Evolutionary conservation across 148 eudicot species (phyloP).

Genomic region (Diospyros lotus): DNA sequence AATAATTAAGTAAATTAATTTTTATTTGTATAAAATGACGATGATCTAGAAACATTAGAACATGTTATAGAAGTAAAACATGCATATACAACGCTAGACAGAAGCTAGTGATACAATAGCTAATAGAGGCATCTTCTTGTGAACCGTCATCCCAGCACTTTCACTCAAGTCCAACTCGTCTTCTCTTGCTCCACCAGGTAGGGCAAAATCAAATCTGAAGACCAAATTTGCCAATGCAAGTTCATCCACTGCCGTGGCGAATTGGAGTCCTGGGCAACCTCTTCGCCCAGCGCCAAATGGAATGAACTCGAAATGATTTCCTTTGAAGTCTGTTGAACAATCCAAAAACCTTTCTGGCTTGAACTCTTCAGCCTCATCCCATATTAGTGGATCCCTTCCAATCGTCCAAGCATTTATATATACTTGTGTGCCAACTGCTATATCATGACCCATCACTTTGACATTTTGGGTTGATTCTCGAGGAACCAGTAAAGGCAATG

Average conservation of each 20-base stretch:
- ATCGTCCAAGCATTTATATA: background rate
- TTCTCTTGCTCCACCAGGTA: conserved; percentile 16
- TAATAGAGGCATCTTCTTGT: conserved; percentile 16
- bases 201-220: conserved; percentile 19
- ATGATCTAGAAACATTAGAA: no score
- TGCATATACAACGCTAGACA: no score
- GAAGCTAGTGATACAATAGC: conserved; percentile 13
- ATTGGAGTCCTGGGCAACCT: conserved; percentile 25
- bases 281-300: conserved; percentile 37
- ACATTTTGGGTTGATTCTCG: background rate
- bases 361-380: conserved; percentile 28
- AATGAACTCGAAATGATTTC: conserved; percentile 22
- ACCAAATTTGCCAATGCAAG: conserved; percentile 27
- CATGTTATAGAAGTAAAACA: no score
- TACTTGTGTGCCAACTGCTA: background rate
- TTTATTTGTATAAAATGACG: no score
- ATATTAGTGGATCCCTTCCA: conserved; percentile 15
- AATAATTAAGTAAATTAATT: no score
- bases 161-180: conserved; percentile 18
- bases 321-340: conserved; percentile 18
- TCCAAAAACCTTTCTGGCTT: conserved; percentile 31
- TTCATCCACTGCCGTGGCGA: conserved; percentile 23
- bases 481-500: background rate
- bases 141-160: conserved; percentile 15
- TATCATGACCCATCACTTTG: background rate